These are phyloP conservation scores for Globisporangium radiosum DNA, from an alignment of 352 stramenopile species.

Conservation along the genomic window DNA sequence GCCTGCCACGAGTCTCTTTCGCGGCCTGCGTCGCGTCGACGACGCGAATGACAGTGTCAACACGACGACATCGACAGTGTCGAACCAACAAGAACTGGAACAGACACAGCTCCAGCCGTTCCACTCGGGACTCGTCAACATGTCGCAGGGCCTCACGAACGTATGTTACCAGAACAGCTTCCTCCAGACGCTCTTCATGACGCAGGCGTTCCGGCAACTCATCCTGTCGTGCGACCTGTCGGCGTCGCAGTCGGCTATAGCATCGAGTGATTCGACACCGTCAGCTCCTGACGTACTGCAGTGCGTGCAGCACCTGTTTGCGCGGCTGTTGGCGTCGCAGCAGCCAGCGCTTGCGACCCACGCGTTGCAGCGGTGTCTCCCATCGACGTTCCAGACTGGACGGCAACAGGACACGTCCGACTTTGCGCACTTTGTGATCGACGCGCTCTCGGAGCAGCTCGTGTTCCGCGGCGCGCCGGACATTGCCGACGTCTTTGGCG, in stretches of 20 bases:
- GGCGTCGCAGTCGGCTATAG: constrained; percentile 16
- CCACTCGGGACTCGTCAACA: constrained; percentile 84
- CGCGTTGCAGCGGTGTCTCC: constrained; percentile 61
- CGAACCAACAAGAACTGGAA: no score
- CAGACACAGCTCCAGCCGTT: constrained; percentile 47
- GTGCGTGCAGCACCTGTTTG: constrained; percentile 66
- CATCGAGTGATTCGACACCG: constrained; percentile 24
- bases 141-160: constrained; percentile 87
- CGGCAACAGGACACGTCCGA: constrained; percentile 84
- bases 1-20: constrained; percentile 49
- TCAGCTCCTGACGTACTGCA: constrained; percentile 17
- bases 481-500: constrained; percentile 74
- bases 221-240: constrained; percentile 52
- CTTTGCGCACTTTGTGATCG: constrained; percentile 83
- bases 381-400: constrained; percentile 69
- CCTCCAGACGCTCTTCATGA: constrained; percentile 84
- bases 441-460: constrained; percentile 68
- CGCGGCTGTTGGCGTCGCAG: constrained; percentile 64
- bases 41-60: constrained; percentile 18
- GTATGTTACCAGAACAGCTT: constrained; percentile 91
- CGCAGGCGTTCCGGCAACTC: constrained; percentile 68
- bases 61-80: no score
- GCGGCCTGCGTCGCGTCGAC: constrained; percentile 43
- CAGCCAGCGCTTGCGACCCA: constrained; percentile 60
- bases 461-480: constrained; percentile 51